Base-by-base conservation (phyloP, 2,329 filamentous ascomycete genomes). In the Xylaria sp. region DNA sequence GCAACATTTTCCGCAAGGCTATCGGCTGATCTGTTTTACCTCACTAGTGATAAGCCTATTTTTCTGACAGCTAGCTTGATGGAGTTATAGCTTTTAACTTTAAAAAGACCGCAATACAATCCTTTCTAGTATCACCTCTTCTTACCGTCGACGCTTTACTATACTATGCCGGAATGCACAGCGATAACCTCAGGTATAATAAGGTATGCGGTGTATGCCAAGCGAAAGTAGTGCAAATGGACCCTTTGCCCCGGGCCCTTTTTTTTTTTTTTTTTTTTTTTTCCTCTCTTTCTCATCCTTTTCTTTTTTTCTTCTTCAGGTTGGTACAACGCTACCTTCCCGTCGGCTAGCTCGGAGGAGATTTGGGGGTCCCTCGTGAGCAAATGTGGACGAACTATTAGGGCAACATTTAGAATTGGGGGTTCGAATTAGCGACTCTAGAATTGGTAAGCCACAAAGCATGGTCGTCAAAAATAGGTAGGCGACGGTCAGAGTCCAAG, bases 401-500 rank as follows among this genome's bases (percentile, higher is more conserved):
- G 35, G 35, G 35, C 35, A 40, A 10, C 9, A 40, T 8, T 40
- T 44, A 44, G 13, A 18, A n/a, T 44, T 57, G 59, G 8, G 25
- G 8, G 53, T 44, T 58, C 59, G 44, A 44, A 18, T 51, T 57
- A 21, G 42, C 29, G 25, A 32, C 21, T 25, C 25, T 47, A 21
- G 53, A 23, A 53, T 44, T 62, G 50, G 44, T 13, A 32, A 58
- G 42, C 50, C 27, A 51, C 32, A 12, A 62, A 51, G 59, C 59
- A 35, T 66, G 64, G 58, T 62, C 16, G 32, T 66, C 64, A 58
- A 66, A 62, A 66, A 66, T 62, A 66, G 58, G 29, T 62, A 66
- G 58, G 29, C 5, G 4, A 23, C 37, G 27, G 10, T 18, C 5
- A 40, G 6, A 21, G 42, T 13, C 16, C 18, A 44, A 18, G 13